Evolutionary conservation across 2,329 filamentous ascomycete species (phyloP), one percentile per base, ranked within the genome.

Genomic region (Aspergillus cejpii): DNA sequence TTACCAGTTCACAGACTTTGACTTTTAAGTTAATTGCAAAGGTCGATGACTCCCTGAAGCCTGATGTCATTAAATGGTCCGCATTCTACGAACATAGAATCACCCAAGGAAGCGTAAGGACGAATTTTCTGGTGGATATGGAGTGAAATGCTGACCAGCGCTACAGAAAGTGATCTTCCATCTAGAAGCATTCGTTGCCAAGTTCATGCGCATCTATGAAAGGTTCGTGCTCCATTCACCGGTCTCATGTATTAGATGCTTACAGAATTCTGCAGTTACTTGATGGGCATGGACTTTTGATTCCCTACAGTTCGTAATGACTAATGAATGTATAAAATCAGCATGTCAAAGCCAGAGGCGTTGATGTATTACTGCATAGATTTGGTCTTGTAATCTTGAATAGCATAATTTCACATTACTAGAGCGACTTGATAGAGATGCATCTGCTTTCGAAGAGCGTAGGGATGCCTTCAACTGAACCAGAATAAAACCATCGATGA

Each of bases 51-150:
- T 83, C 78, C 19, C 72, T 98, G 40, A 97, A 96, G 67, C 81
- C 85, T 2, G 91, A 98, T 45, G 84, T 98, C 3, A 85, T 98
- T 54, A 87, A 85, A 62, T 98, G 92, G 92, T 87, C 88, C 3
- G 90, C 92, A 0, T 97, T 96, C 61, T 98, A 94, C 66, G 94
- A 98, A 68, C 92, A 98, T 67, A 80, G 92, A 49, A 87, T 97
- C 69, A 87, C 87, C 64, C 85, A 85, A 56, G 92, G 92, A 41
- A 89, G 72, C 51, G 74, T 76, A 67, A 58, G 73, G 66, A 5
- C 12, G 26, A 6, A 17, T 12, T 19, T 3, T 6, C 3, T 17
- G 1, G 11, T 6, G 3, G 6, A 19, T 6, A 12, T 12, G 2
- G 10, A 3, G 3, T 3, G 23, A 26, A 4, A 37, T 17, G 10